Conservation (phyloP, 257 asterid genomes). For the Fraxinus quadrangulata region DNA sequence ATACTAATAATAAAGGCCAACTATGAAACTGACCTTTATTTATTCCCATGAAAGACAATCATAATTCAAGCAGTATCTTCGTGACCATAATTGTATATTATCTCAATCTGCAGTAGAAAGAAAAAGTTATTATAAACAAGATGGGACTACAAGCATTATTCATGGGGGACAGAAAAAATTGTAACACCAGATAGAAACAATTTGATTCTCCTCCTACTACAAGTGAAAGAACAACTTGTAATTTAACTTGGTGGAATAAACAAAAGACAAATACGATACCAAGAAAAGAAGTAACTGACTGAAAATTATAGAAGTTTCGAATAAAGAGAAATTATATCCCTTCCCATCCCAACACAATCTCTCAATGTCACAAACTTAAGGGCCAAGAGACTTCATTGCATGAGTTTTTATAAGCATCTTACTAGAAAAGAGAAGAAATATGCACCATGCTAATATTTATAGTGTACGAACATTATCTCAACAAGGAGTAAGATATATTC, state of each 20-base stretch:
- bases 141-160: not conserved
- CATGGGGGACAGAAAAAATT: not conserved
- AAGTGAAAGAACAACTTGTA: not conserved
- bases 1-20: not conserved
- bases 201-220: not conserved
- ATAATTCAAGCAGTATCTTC: slow-evolving; percentile 60
- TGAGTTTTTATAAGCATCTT: not conserved
- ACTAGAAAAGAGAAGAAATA: not conserved
- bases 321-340: slow-evolving; percentile 1
- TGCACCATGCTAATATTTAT: not conserved
- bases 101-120: slow-evolving; percentile 71
- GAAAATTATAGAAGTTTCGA: slow-evolving; percentile 11
- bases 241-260: not conserved
- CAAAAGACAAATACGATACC: not conserved
- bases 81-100: slow-evolving; percentile 71
- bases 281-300: not conserved
- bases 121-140: slow-evolving; percentile 9
- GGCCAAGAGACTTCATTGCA: slow-evolving; percentile 3
- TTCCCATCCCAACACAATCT: not conserved
- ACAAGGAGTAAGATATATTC: not conserved
- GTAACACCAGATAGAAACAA: not conserved
- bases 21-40: slow-evolving; percentile 40
- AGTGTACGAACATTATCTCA: not conserved
- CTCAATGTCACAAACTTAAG: not conserved
- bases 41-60: slow-evolving; percentile 33